These are phyloP conservation scores for Vitellaria paradoxa DNA, from an alignment of 179 eudicot species.

Conservation along the genomic window DNA sequence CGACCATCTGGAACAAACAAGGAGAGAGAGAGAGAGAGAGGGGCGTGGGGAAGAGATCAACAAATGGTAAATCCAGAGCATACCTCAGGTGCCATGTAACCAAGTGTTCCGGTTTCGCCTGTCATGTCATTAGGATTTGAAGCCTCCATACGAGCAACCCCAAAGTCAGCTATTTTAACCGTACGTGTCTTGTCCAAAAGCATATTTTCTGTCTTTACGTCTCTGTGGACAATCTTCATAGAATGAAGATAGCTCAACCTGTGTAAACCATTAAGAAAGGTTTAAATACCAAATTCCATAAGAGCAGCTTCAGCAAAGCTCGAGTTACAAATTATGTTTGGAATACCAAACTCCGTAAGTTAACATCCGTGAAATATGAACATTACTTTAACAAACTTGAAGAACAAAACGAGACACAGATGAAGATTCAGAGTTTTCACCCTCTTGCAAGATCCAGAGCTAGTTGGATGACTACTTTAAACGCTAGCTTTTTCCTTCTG, in stretches of 20 bases:
- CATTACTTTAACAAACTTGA: neutral
- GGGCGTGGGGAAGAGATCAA: neutral
- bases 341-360: neutral
- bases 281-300: neutral
- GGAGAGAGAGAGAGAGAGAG: neutral
- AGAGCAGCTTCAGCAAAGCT: neutral
- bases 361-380: neutral
- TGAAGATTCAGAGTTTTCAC: constrained; percentile 26
- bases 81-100: constrained; percentile 99
- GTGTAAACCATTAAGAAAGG: constrained; percentile 18
- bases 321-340: neutral
- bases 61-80: constrained; percentile 6
- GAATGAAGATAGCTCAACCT: constrained; percentile 91
- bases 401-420: neutral
- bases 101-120: constrained; percentile 96
- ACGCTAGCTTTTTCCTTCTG: constrained; percentile 74
- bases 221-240: constrained; percentile 88
- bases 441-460: constrained; percentile 98
- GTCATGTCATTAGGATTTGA: constrained; percentile 93
- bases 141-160: constrained; percentile 94
- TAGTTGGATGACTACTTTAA: constrained; percentile 80
- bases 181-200: constrained; percentile 78
- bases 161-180: constrained; percentile 87
- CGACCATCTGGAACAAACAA: neutral
- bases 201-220: constrained; percentile 95